phyloP scores from a whole-genome alignment of 148 eudicot genomes.

The Vaccinium myrtillus region DNA sequence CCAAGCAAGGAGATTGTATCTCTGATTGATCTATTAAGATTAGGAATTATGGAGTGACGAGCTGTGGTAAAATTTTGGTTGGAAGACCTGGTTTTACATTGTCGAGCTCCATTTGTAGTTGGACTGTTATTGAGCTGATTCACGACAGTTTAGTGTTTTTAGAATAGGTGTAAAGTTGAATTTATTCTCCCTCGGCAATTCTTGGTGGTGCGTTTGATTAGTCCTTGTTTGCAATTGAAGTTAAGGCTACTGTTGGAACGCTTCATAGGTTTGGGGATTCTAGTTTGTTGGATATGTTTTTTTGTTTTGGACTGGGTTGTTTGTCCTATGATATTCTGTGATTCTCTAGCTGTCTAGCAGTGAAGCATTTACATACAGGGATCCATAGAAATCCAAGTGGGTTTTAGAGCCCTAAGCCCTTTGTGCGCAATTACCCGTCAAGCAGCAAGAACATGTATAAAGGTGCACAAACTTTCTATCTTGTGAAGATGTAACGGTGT shows the following conservation, averaged over 20 bases:
- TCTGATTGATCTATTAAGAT: background rate
- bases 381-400: background rate
- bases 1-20: background rate
- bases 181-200: background rate
- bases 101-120: background rate
- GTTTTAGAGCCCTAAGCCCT: background rate
- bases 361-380: background rate
- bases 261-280: background rate
- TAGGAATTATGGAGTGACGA: background rate
- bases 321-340: background rate
- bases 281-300: background rate
- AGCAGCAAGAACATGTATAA: background rate
- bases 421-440: background rate
- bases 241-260: background rate
- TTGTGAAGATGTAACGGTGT: background rate
- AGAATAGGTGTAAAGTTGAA: background rate
- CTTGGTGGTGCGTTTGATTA: background rate
- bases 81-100: background rate
- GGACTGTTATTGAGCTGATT: background rate
- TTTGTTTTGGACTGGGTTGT: background rate
- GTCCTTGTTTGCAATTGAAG: background rate
- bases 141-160: background rate
- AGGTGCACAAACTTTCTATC: background rate
- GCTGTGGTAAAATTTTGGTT: background rate
- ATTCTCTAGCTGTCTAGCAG: background rate